Evolutionary conservation across 352 stramenopile species (phyloP).

Genomic region (Blastocystis sp.): DNA sequence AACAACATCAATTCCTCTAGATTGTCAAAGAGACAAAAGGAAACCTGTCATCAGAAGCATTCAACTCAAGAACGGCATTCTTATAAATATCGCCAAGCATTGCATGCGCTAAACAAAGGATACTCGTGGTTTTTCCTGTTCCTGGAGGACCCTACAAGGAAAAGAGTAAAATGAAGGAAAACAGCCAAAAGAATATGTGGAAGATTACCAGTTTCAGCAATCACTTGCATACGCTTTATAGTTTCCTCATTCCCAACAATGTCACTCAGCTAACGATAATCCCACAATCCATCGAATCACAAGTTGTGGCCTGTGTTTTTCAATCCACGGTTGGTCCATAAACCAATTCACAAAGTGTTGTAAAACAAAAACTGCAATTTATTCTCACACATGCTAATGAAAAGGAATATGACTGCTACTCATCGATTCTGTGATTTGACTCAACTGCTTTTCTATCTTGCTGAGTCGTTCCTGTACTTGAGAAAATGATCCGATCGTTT

Average conservation of each 20-base stretch:
- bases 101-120: slow-evolving; percentile 80
- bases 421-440: not conserved
- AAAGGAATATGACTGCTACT: not conserved
- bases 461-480: not conserved
- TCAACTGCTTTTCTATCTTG: not conserved
- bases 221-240: slow-evolving; percentile 84
- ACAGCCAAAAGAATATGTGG: slow-evolving; percentile 93
- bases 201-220: slow-evolving; percentile 91
- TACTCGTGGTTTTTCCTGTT: slow-evolving; percentile 85
- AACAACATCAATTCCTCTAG: slow-evolving; percentile 74
- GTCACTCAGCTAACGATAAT: slow-evolving; percentile 72
- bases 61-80: slow-evolving; percentile 90
- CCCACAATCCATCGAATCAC: slow-evolving; percentile 64
- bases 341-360: not conserved
- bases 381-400: no score
- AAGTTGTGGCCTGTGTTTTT: slow-evolving; percentile 89
- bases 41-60: slow-evolving; percentile 89
- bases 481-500: not conserved
- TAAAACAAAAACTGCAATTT: no score
- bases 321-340: slow-evolving; percentile 83
- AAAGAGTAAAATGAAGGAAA: not conserved
- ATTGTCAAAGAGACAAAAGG: not conserved
- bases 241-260: slow-evolving; percentile 97
- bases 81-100: slow-evolving; percentile 74
- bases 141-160: slow-evolving; percentile 74